These are phyloP conservation scores for Diaporthe citriasiana DNA, from an alignment of 2,329 filamentous ascomycete genomes.

Conservation along the genomic window DNA sequence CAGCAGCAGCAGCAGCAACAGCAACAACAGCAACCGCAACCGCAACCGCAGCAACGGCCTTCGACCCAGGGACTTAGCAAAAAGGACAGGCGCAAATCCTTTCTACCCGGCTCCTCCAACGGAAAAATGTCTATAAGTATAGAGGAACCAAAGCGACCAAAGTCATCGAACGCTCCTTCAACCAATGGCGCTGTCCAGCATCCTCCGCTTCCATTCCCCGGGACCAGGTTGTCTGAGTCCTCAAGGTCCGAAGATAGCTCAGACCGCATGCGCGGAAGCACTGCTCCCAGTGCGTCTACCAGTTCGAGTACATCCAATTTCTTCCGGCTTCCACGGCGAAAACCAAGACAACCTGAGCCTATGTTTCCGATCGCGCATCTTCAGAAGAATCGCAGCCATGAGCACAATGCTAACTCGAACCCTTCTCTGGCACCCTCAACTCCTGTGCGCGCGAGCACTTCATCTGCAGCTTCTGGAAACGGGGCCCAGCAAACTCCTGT, in stretches of 20 bases:
- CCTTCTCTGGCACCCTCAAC: conserved; percentile 60
- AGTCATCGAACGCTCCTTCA: conserved; percentile 56
- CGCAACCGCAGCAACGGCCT: conserved; percentile 42
- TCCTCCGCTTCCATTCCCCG: conserved; percentile 73
- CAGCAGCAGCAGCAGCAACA: conserved; percentile 43
- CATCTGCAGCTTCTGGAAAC: conserved; percentile 36
- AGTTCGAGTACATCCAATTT: conserved; percentile 76
- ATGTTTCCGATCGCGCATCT: conserved; percentile 89
- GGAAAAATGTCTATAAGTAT: conserved; percentile 66
- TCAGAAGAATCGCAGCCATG: conserved; percentile 76
- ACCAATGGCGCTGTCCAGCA: conserved; percentile 73
- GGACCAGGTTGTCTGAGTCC: conserved; percentile 83
- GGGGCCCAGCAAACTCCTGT: conserved; percentile 34
- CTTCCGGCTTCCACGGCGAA: conserved; percentile 84
- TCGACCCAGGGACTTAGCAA: conserved; percentile 50
- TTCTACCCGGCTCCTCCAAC: conserved; percentile 53
- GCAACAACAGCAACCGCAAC: conserved; percentile 47
- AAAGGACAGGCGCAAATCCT: conserved; percentile 59
- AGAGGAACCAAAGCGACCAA: conserved; percentile 70
- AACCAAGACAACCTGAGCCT: conserved; percentile 79
- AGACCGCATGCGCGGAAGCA: conserved; percentile 74
- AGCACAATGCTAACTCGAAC: conserved; percentile 54
- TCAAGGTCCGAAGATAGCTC: conserved; percentile 91
- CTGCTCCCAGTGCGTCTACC: conserved; percentile 64
- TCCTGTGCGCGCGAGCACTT: conserved; percentile 46